These are phyloP conservation scores for Ilex asprella DNA, from an alignment of 257 asterid species.

Conservation along the genomic window DNA sequence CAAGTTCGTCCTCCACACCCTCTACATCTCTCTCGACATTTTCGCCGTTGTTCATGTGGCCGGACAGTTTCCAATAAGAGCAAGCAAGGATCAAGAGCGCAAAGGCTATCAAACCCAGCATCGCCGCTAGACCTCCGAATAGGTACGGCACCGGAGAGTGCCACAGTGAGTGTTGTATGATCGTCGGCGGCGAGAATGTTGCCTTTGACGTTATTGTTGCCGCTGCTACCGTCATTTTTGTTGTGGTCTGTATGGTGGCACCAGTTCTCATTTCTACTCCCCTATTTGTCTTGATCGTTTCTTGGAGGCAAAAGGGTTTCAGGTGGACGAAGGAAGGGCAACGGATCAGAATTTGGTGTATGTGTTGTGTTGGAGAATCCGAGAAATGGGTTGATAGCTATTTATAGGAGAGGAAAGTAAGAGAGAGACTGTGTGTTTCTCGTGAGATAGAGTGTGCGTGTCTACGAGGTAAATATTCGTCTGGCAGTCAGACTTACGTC, in stretches of 20 bases:
- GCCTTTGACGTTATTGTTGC: conserved; percentile 34
- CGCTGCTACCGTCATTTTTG: background rate
- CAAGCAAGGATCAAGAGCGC: conserved; percentile 65
- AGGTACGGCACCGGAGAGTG: conserved; percentile 69
- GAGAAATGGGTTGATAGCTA: background rate
- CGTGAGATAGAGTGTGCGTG: no score
- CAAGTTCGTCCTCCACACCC: conserved; percentile 31
- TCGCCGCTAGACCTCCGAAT: conserved; percentile 60
- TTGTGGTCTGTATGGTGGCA: background rate
- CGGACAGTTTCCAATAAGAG: conserved; percentile 56
- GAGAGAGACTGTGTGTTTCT: no score
- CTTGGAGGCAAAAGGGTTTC: background rate
- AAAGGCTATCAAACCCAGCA: conserved; percentile 54
- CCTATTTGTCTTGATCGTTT: no score
- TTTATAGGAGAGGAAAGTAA: background rate
- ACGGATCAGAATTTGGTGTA: background rate
- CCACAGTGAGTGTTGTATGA: conserved; percentile 46
- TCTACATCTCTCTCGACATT: conserved; percentile 23
- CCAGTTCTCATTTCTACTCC: background rate
- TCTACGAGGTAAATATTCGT: no score
- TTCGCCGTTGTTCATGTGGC: conserved; percentile 11
- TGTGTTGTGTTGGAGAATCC: background rate
- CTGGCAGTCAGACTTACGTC: no score
- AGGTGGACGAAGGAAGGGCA: background rate
- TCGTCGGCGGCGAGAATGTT: conserved; percentile 44